These are phyloP conservation scores for Noccaea bulbosa DNA, from an alignment of 345 rosid species.

Conservation along the genomic window DNA sequence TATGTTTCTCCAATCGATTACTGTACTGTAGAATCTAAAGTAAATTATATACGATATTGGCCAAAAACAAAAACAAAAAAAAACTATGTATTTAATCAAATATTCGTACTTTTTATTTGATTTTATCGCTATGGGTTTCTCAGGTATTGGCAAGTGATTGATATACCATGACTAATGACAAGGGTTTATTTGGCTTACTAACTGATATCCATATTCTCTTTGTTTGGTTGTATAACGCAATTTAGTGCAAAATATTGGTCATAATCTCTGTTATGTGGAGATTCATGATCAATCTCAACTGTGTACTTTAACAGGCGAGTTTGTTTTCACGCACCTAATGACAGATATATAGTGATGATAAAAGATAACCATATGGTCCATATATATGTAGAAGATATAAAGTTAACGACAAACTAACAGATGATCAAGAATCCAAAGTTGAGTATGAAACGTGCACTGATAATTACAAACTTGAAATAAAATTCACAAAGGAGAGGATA, in stretches of 20 bases:
- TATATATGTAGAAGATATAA: too few species aligned
- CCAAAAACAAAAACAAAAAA: neutral
- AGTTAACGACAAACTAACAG: too few species aligned
- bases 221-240: neutral
- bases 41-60: neutral
- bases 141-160: neutral
- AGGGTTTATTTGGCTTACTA: too few species aligned
- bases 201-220: too few species aligned
- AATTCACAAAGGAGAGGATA: neutral
- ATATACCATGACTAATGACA: too few species aligned
- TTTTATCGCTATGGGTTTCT: neutral
- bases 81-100: neutral
- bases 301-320: too few species aligned
- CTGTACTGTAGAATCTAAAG: neutral
- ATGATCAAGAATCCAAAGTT: neutral
- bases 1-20: neutral
- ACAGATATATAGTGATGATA: too few species aligned
- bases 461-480: neutral
- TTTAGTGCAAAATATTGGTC: neutral
- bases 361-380: too few species aligned
- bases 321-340: too few species aligned
- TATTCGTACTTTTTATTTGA: neutral
- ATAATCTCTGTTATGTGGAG: neutral
- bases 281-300: too few species aligned
- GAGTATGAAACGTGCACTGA: neutral